Conservation (phyloP, 495 filamentous ascomycete species). For the Penicillium malachiteum region DNA sequence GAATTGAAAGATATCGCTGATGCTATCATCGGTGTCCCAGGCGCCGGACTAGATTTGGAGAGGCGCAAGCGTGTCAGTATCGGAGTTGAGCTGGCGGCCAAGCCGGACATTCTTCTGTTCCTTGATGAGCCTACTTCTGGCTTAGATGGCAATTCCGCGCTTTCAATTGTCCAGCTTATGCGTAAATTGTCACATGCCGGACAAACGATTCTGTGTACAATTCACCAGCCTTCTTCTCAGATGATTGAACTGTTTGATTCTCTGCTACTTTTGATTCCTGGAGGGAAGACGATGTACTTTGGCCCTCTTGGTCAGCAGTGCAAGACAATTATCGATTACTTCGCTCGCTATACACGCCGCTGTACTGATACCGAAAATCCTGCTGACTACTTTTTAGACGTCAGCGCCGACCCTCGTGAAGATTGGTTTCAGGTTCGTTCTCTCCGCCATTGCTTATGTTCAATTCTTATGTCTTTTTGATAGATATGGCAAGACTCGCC, state of each 20-base stretch:
- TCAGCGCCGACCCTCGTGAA: not conserved
- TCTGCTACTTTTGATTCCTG: conserved; percentile 49
- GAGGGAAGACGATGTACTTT: conserved; percentile 55
- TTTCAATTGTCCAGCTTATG: conserved; percentile 63
- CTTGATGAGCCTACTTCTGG: conserved; percentile 68
- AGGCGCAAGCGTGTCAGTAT: conserved; percentile 36
- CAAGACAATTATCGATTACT: conserved; percentile 46
- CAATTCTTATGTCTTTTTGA: not conserved
- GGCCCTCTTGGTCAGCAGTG: conserved; percentile 52
- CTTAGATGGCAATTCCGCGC: conserved; percentile 66
- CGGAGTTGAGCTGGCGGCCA: conserved; percentile 73
- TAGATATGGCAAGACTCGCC: not conserved
- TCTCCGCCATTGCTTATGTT: not conserved
- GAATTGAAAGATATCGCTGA: too few species aligned
- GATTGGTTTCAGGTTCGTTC: not conserved
- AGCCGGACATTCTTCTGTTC: conserved; percentile 58
- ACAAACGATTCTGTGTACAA: conserved; percentile 62
- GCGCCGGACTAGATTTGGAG: not conserved
- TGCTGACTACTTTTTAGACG: not conserved
- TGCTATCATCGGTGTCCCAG: too few species aligned
- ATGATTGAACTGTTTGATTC: conserved; percentile 58
- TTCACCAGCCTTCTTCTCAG: conserved; percentile 52
- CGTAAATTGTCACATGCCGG: conserved; percentile 59
- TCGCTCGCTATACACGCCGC: conserved; percentile 28
- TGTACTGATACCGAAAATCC: not conserved